A percentile compares a stretch with the other conserved stretches of the same genome.
Conservation (phyloP, 148 eudicot species). For the Cornus suecica region DNA sequence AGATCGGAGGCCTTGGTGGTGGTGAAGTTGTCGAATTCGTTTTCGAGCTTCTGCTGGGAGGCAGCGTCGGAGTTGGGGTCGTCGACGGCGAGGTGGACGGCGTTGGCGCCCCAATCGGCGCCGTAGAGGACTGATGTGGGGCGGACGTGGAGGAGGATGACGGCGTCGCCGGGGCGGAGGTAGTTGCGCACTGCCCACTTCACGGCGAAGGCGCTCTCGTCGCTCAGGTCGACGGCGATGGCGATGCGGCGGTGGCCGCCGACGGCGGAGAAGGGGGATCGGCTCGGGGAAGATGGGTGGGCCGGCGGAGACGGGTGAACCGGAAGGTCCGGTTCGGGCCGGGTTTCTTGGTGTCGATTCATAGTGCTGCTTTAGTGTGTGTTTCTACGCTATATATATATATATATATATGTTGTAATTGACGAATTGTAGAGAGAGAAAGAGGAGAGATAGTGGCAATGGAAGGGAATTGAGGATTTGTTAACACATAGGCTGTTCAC, state of each 20-base stretch:
- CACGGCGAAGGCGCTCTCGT: slow-evolving; percentile 70
- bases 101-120: slow-evolving; percentile 72
- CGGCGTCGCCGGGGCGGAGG: slow-evolving; percentile 63
- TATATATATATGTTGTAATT: too few species aligned
- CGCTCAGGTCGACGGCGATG: slow-evolving; percentile 66
- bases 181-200: slow-evolving; percentile 67
- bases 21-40: slow-evolving; percentile 46
- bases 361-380: background rate
- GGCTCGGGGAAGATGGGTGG: slow-evolving; percentile 41
- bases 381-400: too few species aligned
- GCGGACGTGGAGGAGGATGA: slow-evolving; percentile 64
- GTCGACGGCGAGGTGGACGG: slow-evolving; percentile 27
- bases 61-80: slow-evolving; percentile 4
- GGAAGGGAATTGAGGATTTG: too few species aligned
- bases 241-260: slow-evolving; percentile 40
- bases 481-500: too few species aligned
- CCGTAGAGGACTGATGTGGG: slow-evolving; percentile 76
- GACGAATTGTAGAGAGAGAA: too few species aligned
- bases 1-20: slow-evolving; percentile 35
- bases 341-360: background rate
- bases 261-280: slow-evolving; percentile 16
- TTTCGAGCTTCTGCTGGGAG: slow-evolving; percentile 36
- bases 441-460: too few species aligned
- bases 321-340: background rate
- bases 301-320: slow-evolving; percentile 12